A percentile compares a stretch with the other conserved stretches of the same genome.
Conservation (phyloP, 441 rosid genomes). For the Mallotus japonicus region DNA sequence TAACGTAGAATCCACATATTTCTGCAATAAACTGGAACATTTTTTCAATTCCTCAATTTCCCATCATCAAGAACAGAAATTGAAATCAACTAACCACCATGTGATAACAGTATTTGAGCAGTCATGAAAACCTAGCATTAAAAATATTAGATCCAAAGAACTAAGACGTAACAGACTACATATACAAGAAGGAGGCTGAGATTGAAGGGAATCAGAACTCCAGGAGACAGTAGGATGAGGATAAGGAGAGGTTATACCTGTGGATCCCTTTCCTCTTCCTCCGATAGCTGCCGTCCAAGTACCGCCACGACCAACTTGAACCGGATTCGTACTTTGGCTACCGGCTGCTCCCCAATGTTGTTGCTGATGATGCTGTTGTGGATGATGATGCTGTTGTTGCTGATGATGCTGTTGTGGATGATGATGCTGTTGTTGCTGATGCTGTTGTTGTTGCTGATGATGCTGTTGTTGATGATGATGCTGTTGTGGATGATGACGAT, state of each 20-base stretch:
- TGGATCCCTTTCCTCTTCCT: background rate
- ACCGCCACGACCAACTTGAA: background rate
- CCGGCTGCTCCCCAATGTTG: background rate
- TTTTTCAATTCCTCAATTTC: no score
- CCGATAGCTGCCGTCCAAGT: no score
- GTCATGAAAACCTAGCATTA: background rate
- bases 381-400: background rate
- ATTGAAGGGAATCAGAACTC: background rate
- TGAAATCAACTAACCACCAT: no score
- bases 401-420: background rate
- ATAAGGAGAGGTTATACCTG: background rate
- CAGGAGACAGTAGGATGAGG: background rate
- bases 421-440: background rate
- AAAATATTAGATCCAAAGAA: background rate
- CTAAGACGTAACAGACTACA: background rate
- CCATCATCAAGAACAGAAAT: no score
- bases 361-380: slow-evolving; percentile 1
- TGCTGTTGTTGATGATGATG: slow-evolving; percentile 1
- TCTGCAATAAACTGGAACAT: no score
- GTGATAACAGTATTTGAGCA: no score
- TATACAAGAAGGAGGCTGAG: background rate
- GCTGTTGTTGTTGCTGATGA: background rate
- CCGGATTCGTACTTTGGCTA: background rate
- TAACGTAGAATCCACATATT: no score
- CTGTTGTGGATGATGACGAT: background rate